phyloP scores from a whole-genome alignment of 2,329 filamentous ascomycete species.

The Trichoderma endophyticum region DNA sequence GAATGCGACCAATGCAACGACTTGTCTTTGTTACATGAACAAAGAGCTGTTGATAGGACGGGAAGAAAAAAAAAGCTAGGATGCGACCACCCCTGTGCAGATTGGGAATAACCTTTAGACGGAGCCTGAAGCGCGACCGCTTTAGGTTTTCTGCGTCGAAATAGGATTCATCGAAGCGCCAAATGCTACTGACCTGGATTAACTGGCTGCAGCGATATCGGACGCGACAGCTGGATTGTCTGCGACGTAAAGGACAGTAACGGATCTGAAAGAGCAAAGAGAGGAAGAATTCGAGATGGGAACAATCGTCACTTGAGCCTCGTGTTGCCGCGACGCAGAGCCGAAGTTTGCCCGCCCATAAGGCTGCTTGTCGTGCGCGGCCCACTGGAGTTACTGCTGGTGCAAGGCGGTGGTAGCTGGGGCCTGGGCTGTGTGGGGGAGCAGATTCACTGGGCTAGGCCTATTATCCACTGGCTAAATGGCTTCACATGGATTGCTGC shows the following conservation, averaged over 20 bases:
- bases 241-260: conserved; percentile 10
- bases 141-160: neutral
- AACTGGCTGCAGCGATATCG: conserved; percentile 19
- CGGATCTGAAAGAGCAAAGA: neutral
- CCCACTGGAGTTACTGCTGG: neutral
- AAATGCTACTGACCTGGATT: conserved; percentile 15
- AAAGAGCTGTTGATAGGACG: neutral
- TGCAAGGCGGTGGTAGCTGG: neutral
- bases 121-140: conserved; percentile 9
- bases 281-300: neutral
- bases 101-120: conserved; percentile 9
- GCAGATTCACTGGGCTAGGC: neutral
- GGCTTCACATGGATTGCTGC: conserved; percentile 5
- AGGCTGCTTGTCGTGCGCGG: neutral
- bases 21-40: neutral
- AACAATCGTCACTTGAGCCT: conserved; percentile 17
- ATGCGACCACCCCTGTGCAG: conserved; percentile 9
- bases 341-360: conserved; percentile 21
- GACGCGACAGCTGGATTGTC: conserved; percentile 17
- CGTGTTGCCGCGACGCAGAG: conserved; percentile 11
- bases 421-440: neutral
- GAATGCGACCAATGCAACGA: neutral
- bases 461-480: conserved; percentile 5
- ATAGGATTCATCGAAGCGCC: neutral
- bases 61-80: neutral